phyloP scores from a whole-genome alignment of 192 early-diverging fungal genomes.

The Rhizophlyctis rosea region DNA sequence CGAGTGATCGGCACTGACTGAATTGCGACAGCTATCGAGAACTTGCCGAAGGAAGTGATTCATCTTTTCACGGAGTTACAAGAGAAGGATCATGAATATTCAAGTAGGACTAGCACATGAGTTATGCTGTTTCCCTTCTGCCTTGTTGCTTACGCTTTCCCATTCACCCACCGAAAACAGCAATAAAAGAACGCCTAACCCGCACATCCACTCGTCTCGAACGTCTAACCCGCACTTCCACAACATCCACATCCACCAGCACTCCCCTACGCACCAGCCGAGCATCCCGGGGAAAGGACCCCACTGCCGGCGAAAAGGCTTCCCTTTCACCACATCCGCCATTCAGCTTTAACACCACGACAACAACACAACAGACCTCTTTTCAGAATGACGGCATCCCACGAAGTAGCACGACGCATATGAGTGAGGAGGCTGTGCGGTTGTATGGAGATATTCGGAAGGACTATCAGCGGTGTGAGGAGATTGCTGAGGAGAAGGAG shows the following conservation, averaged over 20 bases:
- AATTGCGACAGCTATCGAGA: neutral
- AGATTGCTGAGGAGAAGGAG: neutral
- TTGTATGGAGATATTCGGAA: neutral
- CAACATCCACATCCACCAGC: neutral
- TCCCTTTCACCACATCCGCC: neutral
- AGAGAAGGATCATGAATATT: neutral
- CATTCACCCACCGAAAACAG: neutral
- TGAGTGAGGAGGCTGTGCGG: neutral
- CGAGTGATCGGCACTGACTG: neutral
- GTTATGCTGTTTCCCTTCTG: neutral
- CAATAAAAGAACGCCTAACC: too few species aligned
- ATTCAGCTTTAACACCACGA: neutral
- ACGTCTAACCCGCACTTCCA: neutral
- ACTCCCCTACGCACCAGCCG: neutral
- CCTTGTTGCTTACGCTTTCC: neutral
- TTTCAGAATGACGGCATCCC: neutral
- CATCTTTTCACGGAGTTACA: neutral
- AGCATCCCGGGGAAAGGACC: neutral
- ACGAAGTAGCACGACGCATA: neutral
- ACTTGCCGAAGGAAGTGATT: neutral
- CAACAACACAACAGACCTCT: neutral
- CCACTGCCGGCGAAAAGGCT: neutral
- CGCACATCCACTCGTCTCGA: too few species aligned
- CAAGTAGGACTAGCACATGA: neutral
- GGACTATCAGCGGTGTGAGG: neutral